Evolutionary conservation across 2,329 filamentous ascomycete genomes (phyloP).

Genomic region (Mariannaea elegans): DNA sequence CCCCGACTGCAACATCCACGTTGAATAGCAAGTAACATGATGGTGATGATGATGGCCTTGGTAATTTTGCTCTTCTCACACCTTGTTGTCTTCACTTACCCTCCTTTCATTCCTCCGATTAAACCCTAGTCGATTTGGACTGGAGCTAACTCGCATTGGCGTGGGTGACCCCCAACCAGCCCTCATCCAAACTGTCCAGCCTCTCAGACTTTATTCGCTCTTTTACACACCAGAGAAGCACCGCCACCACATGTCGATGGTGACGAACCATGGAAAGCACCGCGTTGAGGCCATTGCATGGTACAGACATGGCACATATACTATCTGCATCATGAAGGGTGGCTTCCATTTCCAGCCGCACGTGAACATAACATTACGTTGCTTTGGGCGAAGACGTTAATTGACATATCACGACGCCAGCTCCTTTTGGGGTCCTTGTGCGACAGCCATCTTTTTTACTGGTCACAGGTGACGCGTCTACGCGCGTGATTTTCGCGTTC

Average conservation of each 20-base stretch:
- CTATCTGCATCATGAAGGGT: no score
- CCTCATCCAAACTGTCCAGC: neutral
- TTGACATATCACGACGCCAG: neutral
- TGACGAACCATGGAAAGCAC: no score
- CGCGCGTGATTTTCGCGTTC: constrained; percentile 25
- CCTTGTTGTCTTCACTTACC: neutral
- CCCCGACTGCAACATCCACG: no score
- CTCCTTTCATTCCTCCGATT: neutral
- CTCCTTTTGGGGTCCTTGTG: constrained; percentile 1
- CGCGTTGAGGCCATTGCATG: no score
- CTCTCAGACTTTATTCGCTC: neutral
- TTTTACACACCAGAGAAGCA: neutral
- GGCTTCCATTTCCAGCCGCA: no score
- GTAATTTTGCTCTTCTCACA: neutral
- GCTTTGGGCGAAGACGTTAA: no score
- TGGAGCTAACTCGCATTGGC: neutral
- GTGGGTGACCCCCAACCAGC: neutral
- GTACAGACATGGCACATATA: no score
- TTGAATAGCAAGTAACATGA: no score
- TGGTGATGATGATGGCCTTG: no score
- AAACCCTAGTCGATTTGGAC: constrained; percentile 2
- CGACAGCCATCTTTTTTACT: constrained; percentile 1
- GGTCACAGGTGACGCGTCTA: constrained; percentile 19
- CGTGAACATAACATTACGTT: no score
- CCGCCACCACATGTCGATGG: no score